phyloP scores from a whole-genome alignment of 2,329 filamentous ascomycete genomes.

The Penicillium sp. region DNA sequence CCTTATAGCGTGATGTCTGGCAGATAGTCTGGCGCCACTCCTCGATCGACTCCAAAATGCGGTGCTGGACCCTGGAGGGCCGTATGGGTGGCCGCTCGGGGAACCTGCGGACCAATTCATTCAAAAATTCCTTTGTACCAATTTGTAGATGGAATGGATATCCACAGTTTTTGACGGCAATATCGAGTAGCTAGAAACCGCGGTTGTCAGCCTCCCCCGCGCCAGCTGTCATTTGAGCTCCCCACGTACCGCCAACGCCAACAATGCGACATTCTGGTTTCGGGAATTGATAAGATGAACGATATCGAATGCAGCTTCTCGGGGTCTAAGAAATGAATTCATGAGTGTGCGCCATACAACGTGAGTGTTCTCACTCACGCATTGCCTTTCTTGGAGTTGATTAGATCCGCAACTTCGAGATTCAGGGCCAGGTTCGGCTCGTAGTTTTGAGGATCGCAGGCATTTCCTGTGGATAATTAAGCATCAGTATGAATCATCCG shows the following conservation, averaged over 20 bases:
- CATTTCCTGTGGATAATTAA: conserved; percentile 61
- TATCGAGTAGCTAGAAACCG: conserved; percentile 73
- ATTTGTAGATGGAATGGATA: conserved; percentile 99
- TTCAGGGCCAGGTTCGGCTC: conserved; percentile 96
- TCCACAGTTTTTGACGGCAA: conserved; percentile 99
- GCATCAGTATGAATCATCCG: conserved; percentile 13
- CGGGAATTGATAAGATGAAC: conserved; percentile 95
- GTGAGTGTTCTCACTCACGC: conserved; percentile 51
- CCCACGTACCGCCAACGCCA: conserved; percentile 68
- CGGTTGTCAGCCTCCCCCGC: conserved; percentile 14
- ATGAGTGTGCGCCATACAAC: conserved; percentile 24
- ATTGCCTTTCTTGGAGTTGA: conserved; percentile 96
- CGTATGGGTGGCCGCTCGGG: conserved; percentile 89
- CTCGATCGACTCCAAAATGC: conserved; percentile 93
- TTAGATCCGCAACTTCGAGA: conserved; percentile 91
- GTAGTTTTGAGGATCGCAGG: conserved; percentile 95
- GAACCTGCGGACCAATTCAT: conserved; percentile 93
- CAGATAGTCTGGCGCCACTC: conserved; percentile 99
- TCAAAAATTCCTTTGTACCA: conserved; percentile 97
- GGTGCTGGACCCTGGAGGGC: conserved; percentile 79
- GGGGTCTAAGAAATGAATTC: conserved; percentile 55
- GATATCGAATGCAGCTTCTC: conserved; percentile 90
- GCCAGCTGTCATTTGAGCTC: conserved; percentile 12
- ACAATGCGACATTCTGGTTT: conserved; percentile 89
- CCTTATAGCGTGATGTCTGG: conserved; percentile 95